A percentile compares a stretch with the other conserved stretches of the same genome.
Evolutionary conservation across 1,284 basidiomycete genomes (phyloP).

Genomic region (Thecaphora thlaspeos): DNA sequence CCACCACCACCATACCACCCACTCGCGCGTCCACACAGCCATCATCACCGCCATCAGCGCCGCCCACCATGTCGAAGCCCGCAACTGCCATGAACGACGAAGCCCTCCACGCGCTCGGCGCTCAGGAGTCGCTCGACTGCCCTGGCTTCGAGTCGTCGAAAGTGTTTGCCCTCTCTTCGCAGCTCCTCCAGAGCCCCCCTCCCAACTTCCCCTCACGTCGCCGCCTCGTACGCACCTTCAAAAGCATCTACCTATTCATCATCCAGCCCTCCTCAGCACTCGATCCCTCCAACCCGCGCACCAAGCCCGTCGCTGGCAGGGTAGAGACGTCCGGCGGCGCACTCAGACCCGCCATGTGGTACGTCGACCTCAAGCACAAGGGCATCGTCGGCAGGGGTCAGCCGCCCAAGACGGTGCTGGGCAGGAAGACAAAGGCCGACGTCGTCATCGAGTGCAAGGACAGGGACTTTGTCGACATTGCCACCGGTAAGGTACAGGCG

Average conservation of each 20-base stretch:
- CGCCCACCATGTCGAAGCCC: not conserved
- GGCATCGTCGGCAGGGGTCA: slow-evolving; percentile 42
- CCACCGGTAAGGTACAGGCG: slow-evolving; percentile 46
- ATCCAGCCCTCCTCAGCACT: slow-evolving; percentile 44
- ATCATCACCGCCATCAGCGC: too few species aligned
- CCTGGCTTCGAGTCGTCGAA: slow-evolving; percentile 49
- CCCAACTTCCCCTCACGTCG: slow-evolving; percentile 38
- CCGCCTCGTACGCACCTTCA: slow-evolving; percentile 38
- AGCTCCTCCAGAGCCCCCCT: slow-evolving; percentile 38
- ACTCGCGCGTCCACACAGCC: not conserved
- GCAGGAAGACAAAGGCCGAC: slow-evolving; percentile 47
- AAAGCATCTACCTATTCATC: slow-evolving; percentile 51
- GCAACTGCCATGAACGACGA: slow-evolving; percentile 30
- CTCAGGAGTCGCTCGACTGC: slow-evolving; percentile 35
- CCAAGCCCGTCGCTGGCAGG: slow-evolving; percentile 31
- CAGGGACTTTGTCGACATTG: slow-evolving; percentile 49
- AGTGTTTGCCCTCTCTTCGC: slow-evolving; percentile 46
- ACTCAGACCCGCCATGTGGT: slow-evolving; percentile 47
- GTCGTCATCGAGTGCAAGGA: slow-evolving; percentile 52
- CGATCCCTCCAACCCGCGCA: slow-evolving; percentile 45
- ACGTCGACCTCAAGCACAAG: slow-evolving; percentile 38
- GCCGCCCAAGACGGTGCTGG: slow-evolving; percentile 43
- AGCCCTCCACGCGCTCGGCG: slow-evolving; percentile 36
- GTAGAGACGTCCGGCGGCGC: slow-evolving; percentile 39
- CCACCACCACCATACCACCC: too few species aligned